Evolutionary conservation across 768 basidiomycete genomes (phyloP).

Genomic region (Boletus reticuloceps): DNA sequence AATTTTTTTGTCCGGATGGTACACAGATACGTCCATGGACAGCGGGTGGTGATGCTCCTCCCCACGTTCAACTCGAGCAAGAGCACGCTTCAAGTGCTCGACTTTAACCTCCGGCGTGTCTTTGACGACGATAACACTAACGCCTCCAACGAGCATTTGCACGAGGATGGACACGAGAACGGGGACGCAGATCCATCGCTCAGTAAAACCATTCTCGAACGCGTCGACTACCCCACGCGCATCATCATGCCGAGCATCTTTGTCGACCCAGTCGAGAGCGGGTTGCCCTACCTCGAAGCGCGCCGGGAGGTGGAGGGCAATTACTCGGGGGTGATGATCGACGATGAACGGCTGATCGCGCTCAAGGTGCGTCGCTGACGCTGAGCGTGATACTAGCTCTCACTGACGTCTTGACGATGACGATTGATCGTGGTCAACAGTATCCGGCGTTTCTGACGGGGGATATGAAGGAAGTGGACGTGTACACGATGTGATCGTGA

Average conservation of each 20-base stretch:
- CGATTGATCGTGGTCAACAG: slow-evolving; percentile 3
- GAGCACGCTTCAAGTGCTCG: slow-evolving; percentile 23
- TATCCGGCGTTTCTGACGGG: slow-evolving; percentile 28
- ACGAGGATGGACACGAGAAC: neutral
- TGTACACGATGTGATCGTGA: slow-evolving; percentile 30
- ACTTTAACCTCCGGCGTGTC: slow-evolving; percentile 29
- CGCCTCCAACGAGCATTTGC: neutral
- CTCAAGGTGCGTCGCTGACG: slow-evolving; percentile 42
- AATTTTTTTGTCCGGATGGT: too few relatives aligned
- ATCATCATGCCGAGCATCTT: slow-evolving; percentile 23
- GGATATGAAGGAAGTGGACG: slow-evolving; percentile 34
- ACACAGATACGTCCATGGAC: slow-evolving; percentile 42
- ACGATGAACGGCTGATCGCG: slow-evolving; percentile 40
- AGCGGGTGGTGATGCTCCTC: slow-evolving; percentile 33
- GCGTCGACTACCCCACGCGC: slow-evolving; percentile 10
- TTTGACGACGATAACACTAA: neutral
- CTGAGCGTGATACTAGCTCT: too few relatives aligned
- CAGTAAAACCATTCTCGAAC: neutral
- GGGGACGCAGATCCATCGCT: neutral
- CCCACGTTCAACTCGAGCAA: slow-evolving; percentile 2
- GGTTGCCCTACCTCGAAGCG: slow-evolving; percentile 33
- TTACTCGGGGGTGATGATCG: slow-evolving; percentile 43
- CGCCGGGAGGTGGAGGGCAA: slow-evolving; percentile 19
- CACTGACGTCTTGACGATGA: neutral
- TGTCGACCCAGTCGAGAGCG: slow-evolving; percentile 21